A percentile compares a stretch with the other conserved stretches of the same genome.
Conservation (phyloP, 2,329 filamentous ascomycete genomes). For the Penicillium corylophilum region DNA sequence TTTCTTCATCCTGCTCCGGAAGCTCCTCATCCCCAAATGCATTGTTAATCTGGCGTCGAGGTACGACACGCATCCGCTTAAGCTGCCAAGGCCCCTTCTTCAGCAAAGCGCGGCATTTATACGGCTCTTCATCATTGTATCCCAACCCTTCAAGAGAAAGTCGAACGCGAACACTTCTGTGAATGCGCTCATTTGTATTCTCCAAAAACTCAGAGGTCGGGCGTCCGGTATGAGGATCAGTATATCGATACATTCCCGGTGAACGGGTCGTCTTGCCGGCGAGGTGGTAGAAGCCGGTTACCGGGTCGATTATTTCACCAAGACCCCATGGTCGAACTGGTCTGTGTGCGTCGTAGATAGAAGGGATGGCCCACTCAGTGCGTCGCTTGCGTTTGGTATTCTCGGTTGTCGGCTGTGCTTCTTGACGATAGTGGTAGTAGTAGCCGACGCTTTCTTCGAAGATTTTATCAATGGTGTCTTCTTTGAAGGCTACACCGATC, state of each 20-base stretch:
- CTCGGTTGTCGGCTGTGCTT: neutral
- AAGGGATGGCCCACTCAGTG: conserved; percentile 10
- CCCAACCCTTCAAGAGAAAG: conserved; percentile 17
- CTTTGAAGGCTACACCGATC: conserved; percentile 16
- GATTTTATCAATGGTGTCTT: conserved; percentile 12
- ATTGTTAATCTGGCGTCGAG: conserved; percentile 2
- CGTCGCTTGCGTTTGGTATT: neutral
- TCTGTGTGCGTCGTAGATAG: conserved; percentile 16
- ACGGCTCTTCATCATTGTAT: conserved; percentile 15
- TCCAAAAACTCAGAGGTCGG: conserved; percentile 7
- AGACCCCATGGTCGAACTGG: conserved; percentile 20
- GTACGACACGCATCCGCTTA: conserved; percentile 7
- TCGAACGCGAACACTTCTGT: conserved; percentile 18
- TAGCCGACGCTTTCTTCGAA: conserved; percentile 15
- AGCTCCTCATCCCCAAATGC: conserved; percentile 5
- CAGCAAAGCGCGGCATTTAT: conserved; percentile 17
- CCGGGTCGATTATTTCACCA: conserved; percentile 17
- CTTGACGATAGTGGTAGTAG: conserved; percentile 10
- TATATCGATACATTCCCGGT: conserved; percentile 15
- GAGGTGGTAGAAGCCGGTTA: conserved; percentile 13
- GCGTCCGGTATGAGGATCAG: conserved; percentile 10
- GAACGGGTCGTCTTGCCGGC: conserved; percentile 20
- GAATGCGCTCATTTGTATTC: conserved; percentile 18
- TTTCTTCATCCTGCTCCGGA: conserved; percentile 8
- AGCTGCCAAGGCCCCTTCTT: conserved; percentile 19